Conservation (phyloP, 2,329 filamentous ascomycete species). For the Botrytis deweyae region DNA sequence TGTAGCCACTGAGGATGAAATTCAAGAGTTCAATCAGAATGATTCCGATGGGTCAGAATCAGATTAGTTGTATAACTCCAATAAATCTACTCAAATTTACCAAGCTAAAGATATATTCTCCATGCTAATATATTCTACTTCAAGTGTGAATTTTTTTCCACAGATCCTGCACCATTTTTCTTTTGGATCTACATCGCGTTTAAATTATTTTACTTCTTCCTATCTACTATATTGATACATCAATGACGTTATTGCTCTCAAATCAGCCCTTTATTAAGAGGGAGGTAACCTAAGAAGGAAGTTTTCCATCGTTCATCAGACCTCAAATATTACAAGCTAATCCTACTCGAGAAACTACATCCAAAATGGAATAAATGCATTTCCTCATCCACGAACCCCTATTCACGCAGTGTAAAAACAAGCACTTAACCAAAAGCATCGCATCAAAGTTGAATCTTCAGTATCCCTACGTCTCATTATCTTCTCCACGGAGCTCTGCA, state of each 20-base stretch:
- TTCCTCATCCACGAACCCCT: not conserved
- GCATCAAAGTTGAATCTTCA: not conserved
- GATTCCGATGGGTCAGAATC: conserved; percentile 19
- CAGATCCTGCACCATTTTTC: not conserved
- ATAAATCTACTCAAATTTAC: not conserved
- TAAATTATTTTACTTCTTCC: not conserved
- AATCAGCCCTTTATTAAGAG: not conserved
- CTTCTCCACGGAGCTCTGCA: too few species aligned
- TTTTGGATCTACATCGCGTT: too few species aligned
- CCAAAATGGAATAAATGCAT: not conserved
- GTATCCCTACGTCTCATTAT: not conserved
- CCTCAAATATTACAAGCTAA: not conserved
- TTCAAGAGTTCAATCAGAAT: conserved; percentile 48
- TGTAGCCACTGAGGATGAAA: conserved; percentile 58
- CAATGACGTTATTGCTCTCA: not conserved
- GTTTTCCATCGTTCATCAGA: not conserved
- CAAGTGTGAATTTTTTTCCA: not conserved
- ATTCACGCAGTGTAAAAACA: not conserved
- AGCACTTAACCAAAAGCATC: too few species aligned
- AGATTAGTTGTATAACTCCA: not conserved
- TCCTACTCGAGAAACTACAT: too few species aligned
- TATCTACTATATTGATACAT: too few species aligned
- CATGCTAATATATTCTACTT: not conserved
- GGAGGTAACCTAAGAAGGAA: not conserved
- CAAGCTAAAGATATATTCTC: not conserved